phyloP scores from a whole-genome alignment of 768 basidiomycete species.

The Xanthoconium purpureum region DNA sequence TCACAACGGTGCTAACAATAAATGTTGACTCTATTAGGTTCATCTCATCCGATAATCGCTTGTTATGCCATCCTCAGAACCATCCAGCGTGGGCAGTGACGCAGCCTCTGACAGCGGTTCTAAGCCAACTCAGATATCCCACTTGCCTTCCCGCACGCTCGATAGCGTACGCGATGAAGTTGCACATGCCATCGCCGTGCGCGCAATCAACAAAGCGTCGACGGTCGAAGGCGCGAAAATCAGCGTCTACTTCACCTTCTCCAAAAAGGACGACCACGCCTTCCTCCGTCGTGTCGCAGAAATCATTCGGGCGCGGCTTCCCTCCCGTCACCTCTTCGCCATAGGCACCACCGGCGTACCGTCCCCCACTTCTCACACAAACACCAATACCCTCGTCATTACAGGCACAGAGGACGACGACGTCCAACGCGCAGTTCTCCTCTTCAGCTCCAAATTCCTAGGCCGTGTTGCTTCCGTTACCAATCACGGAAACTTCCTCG shows the following conservation, averaged over 20 bases:
- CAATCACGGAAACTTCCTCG: conserved; percentile 34
- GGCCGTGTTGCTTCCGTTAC: conserved; percentile 47
- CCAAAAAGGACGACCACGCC: conserved; percentile 51
- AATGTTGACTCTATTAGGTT: no score
- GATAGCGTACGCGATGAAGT: conserved; percentile 60
- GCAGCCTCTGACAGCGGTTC: not conserved
- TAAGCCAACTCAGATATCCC: not conserved
- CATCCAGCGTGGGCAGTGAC: conserved; percentile 20
- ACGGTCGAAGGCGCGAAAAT: conserved; percentile 52
- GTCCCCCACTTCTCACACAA: conserved; percentile 21
- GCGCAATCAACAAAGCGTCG: conserved; percentile 49
- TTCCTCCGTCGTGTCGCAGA: conserved; percentile 58
- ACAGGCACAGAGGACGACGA: conserved; percentile 53
- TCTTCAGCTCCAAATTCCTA: conserved; percentile 67
- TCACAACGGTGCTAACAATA: no score
- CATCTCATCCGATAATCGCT: not conserved
- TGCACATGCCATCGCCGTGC: conserved; percentile 53
- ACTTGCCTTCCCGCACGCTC: conserved; percentile 41
- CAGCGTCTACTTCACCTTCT: conserved; percentile 59
- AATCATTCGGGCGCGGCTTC: conserved; percentile 41
- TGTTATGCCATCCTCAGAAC: conserved; percentile 26
- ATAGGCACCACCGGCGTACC: conserved; percentile 48
- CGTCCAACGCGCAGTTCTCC: conserved; percentile 64
- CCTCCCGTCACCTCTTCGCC: conserved; percentile 50
- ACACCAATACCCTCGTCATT: conserved; percentile 51